Conservation (phyloP, 2,329 filamentous ascomycete genomes). For the Emmonsiellopsis sp. region DNA sequence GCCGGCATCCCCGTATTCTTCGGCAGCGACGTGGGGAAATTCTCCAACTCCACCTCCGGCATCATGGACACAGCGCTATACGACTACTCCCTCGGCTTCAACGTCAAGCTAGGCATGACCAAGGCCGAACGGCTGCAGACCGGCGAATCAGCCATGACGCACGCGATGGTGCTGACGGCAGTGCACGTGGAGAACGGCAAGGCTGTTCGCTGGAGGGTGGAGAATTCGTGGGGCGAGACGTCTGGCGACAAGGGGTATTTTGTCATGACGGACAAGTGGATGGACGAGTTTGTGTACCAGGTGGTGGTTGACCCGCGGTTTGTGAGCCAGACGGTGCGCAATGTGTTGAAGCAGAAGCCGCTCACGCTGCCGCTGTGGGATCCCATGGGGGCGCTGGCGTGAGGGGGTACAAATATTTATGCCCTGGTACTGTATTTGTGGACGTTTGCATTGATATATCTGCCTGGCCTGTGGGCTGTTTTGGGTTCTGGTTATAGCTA, state of each 20-base stretch:
- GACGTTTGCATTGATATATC: background rate
- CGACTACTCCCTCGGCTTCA: slow-evolving; percentile 79
- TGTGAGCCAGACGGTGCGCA: slow-evolving; percentile 55
- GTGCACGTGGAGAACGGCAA: slow-evolving; percentile 64
- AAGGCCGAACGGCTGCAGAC: slow-evolving; percentile 67
- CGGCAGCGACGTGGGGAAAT: slow-evolving; percentile 79
- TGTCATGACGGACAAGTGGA: slow-evolving; percentile 76
- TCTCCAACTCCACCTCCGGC: slow-evolving; percentile 56
- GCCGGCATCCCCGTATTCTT: slow-evolving; percentile 79
- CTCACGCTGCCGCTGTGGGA: slow-evolving; percentile 69
- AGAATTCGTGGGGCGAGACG: slow-evolving; percentile 71
- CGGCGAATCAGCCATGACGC: slow-evolving; percentile 76
- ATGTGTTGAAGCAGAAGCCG: slow-evolving; percentile 62
- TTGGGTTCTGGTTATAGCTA: too few species aligned
- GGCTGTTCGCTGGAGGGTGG: slow-evolving; percentile 70
- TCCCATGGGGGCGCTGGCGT: slow-evolving; percentile 68
- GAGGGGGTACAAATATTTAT: too few species aligned
- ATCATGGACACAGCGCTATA: slow-evolving; percentile 73
- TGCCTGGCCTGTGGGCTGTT: background rate
- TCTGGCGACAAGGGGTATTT: slow-evolving; percentile 75
- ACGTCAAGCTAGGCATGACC: slow-evolving; percentile 60
- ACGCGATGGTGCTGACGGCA: slow-evolving; percentile 84
- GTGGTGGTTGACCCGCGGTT: slow-evolving; percentile 70
- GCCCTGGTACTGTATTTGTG: background rate
- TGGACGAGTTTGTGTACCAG: slow-evolving; percentile 77